phyloP scores from a whole-genome alignment of 805 yeast genomes.

The Yarrowia bubula region DNA sequence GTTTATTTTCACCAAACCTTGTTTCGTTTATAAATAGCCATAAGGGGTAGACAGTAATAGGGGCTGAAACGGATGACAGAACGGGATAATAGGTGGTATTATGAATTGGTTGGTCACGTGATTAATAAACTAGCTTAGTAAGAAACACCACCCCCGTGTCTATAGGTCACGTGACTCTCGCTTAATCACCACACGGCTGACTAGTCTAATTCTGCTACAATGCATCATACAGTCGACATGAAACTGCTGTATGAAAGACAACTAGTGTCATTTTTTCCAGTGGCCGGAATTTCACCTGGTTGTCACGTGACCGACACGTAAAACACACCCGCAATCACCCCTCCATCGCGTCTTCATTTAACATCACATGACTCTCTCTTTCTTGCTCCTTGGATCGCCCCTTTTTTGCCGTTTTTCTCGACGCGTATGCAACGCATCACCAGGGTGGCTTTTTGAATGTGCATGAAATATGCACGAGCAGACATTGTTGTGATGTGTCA shows the following conservation, averaged over 20 bases:
- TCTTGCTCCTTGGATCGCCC: not conserved
- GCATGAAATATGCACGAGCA: not conserved
- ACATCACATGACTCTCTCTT: not conserved
- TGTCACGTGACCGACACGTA: too few species aligned
- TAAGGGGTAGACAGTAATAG: not conserved
- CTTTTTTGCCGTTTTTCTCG: not conserved
- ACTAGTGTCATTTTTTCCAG: too few species aligned
- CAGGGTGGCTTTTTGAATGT: not conserved
- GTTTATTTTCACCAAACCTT: not conserved
- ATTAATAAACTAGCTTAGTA: too few species aligned
- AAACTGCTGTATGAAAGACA: too few species aligned
- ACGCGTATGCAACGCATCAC: conserved; percentile 21
- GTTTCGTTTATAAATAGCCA: not conserved
- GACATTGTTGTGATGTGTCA: not conserved
- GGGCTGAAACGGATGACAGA: not conserved
- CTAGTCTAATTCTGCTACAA: too few species aligned
- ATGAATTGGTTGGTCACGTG: not conserved
- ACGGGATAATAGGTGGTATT: not conserved
- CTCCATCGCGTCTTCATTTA: too few species aligned
- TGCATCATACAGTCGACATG: too few species aligned
- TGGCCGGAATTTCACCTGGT: too few species aligned
- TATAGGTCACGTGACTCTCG: not conserved
- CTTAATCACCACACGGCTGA: too few species aligned
- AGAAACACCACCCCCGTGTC: too few species aligned
- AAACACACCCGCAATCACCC: too few species aligned